Base-by-base conservation (phyloP, 1,284 basidiomycete species). In the Rhodotorula sp. region DNA sequence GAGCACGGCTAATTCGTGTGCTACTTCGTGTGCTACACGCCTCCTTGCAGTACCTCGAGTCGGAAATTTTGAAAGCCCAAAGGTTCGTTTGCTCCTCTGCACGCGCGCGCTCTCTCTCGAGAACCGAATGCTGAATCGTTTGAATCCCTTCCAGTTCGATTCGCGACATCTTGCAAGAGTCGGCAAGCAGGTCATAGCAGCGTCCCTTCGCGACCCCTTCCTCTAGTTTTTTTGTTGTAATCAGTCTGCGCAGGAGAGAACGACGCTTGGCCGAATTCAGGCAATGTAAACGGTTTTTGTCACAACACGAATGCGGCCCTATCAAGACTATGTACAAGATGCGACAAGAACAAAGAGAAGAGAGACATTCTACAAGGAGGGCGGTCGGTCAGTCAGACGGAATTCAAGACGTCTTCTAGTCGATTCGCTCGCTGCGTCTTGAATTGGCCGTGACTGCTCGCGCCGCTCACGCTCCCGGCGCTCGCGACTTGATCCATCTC, bases 61-160 rank as follows among this genome's bases (percentile, higher is more conserved):
- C 43, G 52, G 72, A 76, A 64, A 66, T 76, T 49, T 16, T 31
- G 23, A 74, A 70, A 2, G 72, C 74, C 3, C 72, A 76, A 31
- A 62, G 66, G 74, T 76, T 31, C 54, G 71, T 48, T 31, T 21
- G 15, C 21, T 49, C 21, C 28, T 52, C 5, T 16, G 48, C 59
- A 7, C 19, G 7, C 48, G 4, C 28, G 28, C 28, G 28, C 28
- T 28, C 7, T 5, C 6, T 6, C 31, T 31, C 15, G 3, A 28
- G 15, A 1, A 1, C 2, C 23, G 6, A 6, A 26, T 50, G 62
- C 57, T 52, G 45, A 55, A 64, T 60, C 58, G 3, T 19, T 18
- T 31, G 8, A 4, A 2, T 26, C 1, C 16, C 26, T 7, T 45
- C 26, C 60, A 76, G 74, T 21, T 76, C 75, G 2, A 43, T 76